A percentile compares a stretch with the other conserved stretches of the same genome.
phyloP scores from a whole-genome alignment of 345 rosid species.

The Melastoma malabathricum region DNA sequence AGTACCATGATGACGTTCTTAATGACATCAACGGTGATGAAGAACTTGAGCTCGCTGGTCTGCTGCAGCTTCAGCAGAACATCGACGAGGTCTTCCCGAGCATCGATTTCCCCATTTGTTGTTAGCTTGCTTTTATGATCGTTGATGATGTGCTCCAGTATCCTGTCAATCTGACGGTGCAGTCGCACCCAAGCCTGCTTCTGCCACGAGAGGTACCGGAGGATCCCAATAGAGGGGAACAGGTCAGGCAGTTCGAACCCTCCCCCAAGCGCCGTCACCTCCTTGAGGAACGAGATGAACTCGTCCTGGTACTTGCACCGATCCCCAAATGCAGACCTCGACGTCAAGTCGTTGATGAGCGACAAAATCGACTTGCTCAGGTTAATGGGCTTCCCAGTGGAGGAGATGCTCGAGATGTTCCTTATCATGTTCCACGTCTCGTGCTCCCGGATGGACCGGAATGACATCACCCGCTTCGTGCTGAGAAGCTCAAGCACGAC shows the following conservation, averaged over 20 bases:
- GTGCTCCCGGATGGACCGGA: conserved; percentile 7
- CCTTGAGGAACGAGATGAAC: conserved; percentile 10
- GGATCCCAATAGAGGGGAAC: conserved; percentile 15
- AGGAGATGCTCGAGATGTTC: not conserved
- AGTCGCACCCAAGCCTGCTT: conserved; percentile 10
- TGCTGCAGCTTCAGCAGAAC: conserved; percentile 18
- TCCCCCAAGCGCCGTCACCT: conserved; percentile 6
- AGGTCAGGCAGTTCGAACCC: conserved; percentile 22
- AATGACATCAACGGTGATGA: conserved; percentile 14
- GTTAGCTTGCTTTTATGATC: conserved; percentile 12
- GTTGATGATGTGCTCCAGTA: conserved; percentile 17
- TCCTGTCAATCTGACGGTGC: conserved; percentile 8
- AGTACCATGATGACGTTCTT: conserved; percentile 16
- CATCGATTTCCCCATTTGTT: not conserved
- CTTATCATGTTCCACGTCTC: conserved; percentile 8
- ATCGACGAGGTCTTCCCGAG: conserved; percentile 19
- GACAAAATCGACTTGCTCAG: conserved; percentile 9
- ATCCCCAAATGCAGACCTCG: conserved; percentile 21
- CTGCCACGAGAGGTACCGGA: conserved; percentile 10
- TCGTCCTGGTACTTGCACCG: conserved; percentile 9
- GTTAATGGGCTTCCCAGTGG: conserved; percentile 6
- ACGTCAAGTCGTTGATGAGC: conserved; percentile 10
- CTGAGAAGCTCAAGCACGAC: conserved; percentile 5
- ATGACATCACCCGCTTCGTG: conserved; percentile 4
- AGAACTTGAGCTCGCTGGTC: conserved; percentile 8